phyloP scores from a whole-genome alignment of 2,329 filamentous ascomycete genomes.

The Clonostachys chloroleuca region DNA sequence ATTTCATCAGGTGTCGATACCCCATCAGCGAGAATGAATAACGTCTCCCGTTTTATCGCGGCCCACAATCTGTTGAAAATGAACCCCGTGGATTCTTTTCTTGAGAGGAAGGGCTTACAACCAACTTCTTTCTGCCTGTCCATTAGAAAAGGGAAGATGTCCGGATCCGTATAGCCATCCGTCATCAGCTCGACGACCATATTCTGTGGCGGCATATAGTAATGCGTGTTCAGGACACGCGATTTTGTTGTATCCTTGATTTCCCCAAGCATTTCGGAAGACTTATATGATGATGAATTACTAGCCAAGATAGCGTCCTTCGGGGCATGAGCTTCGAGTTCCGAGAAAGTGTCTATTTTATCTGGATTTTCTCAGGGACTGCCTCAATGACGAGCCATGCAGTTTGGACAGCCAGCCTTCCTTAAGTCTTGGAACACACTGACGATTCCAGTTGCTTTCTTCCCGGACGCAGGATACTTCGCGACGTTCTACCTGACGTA shows the following conservation, averaged over 20 bases:
- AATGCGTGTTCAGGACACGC: constrained; percentile 45
- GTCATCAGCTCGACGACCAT: constrained; percentile 51
- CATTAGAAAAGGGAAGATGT: constrained; percentile 38
- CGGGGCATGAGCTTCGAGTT: constrained; percentile 35
- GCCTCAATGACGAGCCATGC: constrained; percentile 52
- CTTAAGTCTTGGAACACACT: constrained; percentile 24
- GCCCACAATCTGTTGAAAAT: constrained; percentile 55
- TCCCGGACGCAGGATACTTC: constrained; percentile 13
- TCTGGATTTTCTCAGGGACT: constrained; percentile 41
- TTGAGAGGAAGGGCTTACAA: constrained; percentile 31
- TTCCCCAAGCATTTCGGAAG: constrained; percentile 38
- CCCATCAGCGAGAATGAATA: constrained; percentile 43
- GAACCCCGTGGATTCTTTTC: constrained; percentile 45
- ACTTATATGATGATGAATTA: constrained; percentile 49
- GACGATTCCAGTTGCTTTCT: constrained; percentile 17
- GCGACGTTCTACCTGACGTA: constrained; percentile 30
- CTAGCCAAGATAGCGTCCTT: constrained; percentile 41
- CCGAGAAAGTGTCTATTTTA: constrained; percentile 44
- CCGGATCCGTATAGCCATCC: constrained; percentile 31
- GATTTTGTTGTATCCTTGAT: constrained; percentile 26
- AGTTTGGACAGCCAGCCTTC: constrained; percentile 25
- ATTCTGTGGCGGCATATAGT: constrained; percentile 40
- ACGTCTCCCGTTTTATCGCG: constrained; percentile 46
- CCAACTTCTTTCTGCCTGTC: constrained; percentile 31
- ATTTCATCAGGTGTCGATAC: constrained; percentile 43